Conservation (phyloP, 1,284 basidiomycete species). For the Pterulicium gracile region DNA sequence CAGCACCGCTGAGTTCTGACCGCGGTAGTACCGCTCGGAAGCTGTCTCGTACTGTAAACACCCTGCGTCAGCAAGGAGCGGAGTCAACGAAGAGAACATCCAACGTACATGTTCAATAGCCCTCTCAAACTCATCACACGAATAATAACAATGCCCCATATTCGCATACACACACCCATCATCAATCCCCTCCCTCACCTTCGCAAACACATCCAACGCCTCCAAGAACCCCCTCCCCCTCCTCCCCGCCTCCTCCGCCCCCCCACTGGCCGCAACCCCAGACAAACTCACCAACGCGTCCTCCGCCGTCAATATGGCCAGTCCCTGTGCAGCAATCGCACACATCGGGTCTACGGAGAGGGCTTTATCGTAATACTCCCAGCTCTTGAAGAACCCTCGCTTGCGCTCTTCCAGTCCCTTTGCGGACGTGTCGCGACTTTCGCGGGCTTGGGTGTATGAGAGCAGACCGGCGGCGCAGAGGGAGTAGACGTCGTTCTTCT, state of each 20-base stretch:
- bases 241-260: conserved; percentile 53
- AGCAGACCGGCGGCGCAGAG: conserved; percentile 83
- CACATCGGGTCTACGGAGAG: conserved; percentile 73
- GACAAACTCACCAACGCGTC: conserved; percentile 67
- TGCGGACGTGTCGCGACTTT: conserved; percentile 48
- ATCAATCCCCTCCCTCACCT: conserved; percentile 77
- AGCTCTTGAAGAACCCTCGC: conserved; percentile 68
- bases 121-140: conserved; percentile 84
- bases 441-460: conserved; percentile 75
- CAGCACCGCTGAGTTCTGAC: conserved; percentile 62
- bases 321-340: conserved; percentile 85
- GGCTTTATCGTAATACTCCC: conserved; percentile 88
- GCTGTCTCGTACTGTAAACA: conserved; percentile 76
- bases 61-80: conserved; percentile 1
- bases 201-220: conserved; percentile 78
- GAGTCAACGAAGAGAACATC: conserved; percentile 2
- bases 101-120: conserved; percentile 83
- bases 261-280: conserved; percentile 29
- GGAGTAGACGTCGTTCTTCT: conserved; percentile 83
- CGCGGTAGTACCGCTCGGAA: conserved; percentile 58
- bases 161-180: conserved; percentile 88
- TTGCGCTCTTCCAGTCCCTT: conserved; percentile 63
- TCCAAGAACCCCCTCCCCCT: conserved; percentile 67
- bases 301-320: conserved; percentile 88
- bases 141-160: conserved; percentile 90